Evolutionary conservation across 176 grass and related monocot genomes (phyloP), one percentile per base, ranked within the genome.

Genomic region (Ampelocalamus luodianensis): DNA sequence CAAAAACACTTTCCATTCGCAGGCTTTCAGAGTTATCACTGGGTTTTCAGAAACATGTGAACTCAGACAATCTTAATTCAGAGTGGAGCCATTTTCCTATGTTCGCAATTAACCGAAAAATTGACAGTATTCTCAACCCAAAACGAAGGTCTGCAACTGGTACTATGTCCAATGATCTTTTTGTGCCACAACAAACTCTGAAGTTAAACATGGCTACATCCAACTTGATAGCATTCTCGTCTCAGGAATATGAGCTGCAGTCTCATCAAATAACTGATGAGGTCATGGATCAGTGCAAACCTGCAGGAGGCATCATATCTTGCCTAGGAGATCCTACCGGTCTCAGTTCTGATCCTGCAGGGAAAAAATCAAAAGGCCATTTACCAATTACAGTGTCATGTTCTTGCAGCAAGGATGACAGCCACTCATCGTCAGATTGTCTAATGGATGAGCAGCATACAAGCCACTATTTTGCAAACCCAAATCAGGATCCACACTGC

Each of bases 81-180:
- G 50, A 90, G 26, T 88, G 82, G 74, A 81, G 79, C 14, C 81
- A 91, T 74, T 91, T 93, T 43, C 88, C 84, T 36, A 91, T 94
- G 88, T 86, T 92, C 0, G 67, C 75, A 32, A 84, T 89, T 42
- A 97, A 94, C 46, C 65, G 24, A 63, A 91, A 92, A 87, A 86
- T 91, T 14, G 81, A 85, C 23, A 84, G 48, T 24, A 83, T 91
- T 24, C 78, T 90, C 18, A 93, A 87, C 70, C 84, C 62, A 27
- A 89, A 84, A 74, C 76, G 84, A 65, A 89, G 62, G 22, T 59
- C 66, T 82, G 45, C 27, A 48, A 1, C n/a, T 32, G 38, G 48
- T 55, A 8, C n/a, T 55, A 13, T 68, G 48, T 48, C 75, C 23
- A 17, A 63, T 50, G 77, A 73, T 45, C 65, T 91, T 84, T 77